phyloP scores from a whole-genome alignment of 331 rosid species.

The Dryas integrifolia region DNA sequence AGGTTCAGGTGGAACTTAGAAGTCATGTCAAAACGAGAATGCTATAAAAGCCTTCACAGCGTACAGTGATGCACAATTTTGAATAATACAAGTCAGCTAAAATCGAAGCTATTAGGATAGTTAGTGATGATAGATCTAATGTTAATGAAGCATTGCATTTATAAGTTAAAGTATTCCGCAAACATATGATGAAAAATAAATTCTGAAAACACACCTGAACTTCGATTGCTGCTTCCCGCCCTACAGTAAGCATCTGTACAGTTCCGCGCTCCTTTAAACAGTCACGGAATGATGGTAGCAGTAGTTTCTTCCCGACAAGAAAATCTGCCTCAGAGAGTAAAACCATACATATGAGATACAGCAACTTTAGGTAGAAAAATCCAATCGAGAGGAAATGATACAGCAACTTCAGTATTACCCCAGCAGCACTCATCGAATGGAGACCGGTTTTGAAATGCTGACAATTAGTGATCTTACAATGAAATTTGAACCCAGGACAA shows the following conservation, averaged over 20 bases:
- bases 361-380: conserved; percentile 67
- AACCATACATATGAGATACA: conserved; percentile 56
- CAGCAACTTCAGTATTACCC: conserved; percentile 94
- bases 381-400: conserved; percentile 65
- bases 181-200: conserved; percentile 3
- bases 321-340: conserved; percentile 95
- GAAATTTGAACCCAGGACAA: conserved; percentile 62
- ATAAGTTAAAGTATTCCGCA: conserved; percentile 2
- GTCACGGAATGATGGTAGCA: conserved; percentile 79
- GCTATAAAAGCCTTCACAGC: background rate
- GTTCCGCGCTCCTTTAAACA: conserved; percentile 92
- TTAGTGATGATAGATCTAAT: background rate
- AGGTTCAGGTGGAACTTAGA: background rate
- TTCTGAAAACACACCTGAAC: conserved; percentile 74
- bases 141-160: background rate
- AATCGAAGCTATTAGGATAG: background rate
- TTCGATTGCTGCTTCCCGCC: conserved; percentile 94
- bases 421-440: conserved; percentile 92
- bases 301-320: conserved; percentile 76
- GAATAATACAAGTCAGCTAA: background rate
- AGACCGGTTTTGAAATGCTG: conserved; percentile 90
- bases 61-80: background rate
- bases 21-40: background rate
- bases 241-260: conserved; percentile 84
- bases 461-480: conserved; percentile 86